Evolutionary conservation across 2,329 filamentous ascomycete genomes (phyloP).

Genomic region (Drechslerella stenobrocha): DNA sequence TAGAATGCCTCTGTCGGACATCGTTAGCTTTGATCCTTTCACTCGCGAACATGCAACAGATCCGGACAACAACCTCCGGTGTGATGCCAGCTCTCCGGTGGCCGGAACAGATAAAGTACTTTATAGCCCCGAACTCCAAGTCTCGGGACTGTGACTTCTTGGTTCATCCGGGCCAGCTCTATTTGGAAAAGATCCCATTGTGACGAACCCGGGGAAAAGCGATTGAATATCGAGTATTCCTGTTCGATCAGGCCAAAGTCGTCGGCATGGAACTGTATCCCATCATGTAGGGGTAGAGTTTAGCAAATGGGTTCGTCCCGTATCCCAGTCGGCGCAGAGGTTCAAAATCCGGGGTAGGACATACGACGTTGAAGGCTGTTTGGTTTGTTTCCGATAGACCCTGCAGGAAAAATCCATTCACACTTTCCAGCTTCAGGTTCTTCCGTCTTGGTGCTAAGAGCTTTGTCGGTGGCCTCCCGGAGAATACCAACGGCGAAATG

Average conservation of each 20-base stretch:
- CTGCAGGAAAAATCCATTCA: constrained; percentile 44
- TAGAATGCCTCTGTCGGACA: constrained; percentile 29
- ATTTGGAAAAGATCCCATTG: constrained; percentile 39
- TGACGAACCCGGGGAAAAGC: constrained; percentile 24
- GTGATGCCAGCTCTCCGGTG: constrained; percentile 45
- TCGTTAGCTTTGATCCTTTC: background rate
- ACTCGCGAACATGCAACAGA: constrained; percentile 10
- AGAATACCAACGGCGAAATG: constrained; percentile 44
- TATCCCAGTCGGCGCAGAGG: too few species aligned
- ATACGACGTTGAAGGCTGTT: constrained; percentile 44
- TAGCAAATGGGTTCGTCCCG: too few species aligned
- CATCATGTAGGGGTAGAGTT: background rate
- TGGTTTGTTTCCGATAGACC: constrained; percentile 39
- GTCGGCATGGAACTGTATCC: constrained; percentile 32
- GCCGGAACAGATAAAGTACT: constrained; percentile 45
- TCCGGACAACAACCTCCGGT: constrained; percentile 41
- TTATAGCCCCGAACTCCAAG: constrained; percentile 35
- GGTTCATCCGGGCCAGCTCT: constrained; percentile 26
- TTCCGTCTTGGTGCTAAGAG: constrained; percentile 25
- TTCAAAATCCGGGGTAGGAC: too few species aligned
- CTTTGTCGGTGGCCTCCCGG: constrained; percentile 37
- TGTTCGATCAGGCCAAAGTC: constrained; percentile 45
- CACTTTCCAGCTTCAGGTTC: constrained; percentile 30
- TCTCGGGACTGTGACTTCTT: constrained; percentile 9
- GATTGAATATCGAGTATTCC: constrained; percentile 26